Conservation (phyloP, 306 rosid genomes). For the Gleditsia sinensis region DNA sequence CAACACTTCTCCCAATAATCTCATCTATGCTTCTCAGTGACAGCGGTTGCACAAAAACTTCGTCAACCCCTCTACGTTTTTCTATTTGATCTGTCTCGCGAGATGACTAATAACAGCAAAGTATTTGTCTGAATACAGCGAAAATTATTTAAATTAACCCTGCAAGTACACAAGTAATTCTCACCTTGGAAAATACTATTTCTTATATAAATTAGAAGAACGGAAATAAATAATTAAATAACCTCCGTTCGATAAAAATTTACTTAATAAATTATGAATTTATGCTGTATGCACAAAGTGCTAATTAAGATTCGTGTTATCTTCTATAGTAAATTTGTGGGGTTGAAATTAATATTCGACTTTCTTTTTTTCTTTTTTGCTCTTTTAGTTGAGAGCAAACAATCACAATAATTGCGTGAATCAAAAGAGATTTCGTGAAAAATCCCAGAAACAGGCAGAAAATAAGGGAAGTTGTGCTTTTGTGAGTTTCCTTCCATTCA, state of each 20-base stretch:
- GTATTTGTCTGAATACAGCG: not conserved
- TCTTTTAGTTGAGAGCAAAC: not conserved
- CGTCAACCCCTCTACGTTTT: not conserved
- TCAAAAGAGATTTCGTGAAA: not conserved
- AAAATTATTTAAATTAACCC: not conserved
- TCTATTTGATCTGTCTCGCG: not conserved
- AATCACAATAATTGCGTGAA: slow-evolving; percentile 29
- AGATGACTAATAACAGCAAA: not conserved
- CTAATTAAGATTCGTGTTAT: not conserved
- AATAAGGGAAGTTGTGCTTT: slow-evolving; percentile 1
- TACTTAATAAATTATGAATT: not conserved
- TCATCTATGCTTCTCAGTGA: slow-evolving; percentile 4
- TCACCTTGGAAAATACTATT: not conserved
- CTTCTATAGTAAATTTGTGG: not conserved
- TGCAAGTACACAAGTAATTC: not conserved
- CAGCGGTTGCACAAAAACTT: slow-evolving; percentile 6
- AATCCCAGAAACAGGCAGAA: slow-evolving; percentile 19
- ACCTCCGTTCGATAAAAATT: not conserved
- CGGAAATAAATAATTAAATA: not conserved
- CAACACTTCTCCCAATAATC: not conserved
- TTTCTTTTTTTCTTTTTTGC: not conserved
- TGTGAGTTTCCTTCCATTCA: not conserved
- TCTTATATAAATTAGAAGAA: not conserved
- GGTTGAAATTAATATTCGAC: no score
- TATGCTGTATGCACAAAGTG: not conserved